phyloP scores from a whole-genome alignment of 106 monocot genomes.

The Agapanthus africanus region DNA sequence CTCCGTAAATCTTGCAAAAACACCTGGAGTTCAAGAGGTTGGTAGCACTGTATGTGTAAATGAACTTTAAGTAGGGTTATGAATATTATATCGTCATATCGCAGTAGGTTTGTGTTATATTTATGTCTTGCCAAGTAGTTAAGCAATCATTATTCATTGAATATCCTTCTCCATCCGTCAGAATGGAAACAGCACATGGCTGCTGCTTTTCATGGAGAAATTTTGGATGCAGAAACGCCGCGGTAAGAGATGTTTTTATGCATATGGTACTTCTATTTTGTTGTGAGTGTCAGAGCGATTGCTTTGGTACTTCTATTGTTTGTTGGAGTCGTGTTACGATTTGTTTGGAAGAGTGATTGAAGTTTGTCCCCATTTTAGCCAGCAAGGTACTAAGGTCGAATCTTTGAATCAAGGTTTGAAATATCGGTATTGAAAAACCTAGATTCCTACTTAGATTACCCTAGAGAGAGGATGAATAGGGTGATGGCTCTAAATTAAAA shows the following conservation, averaged over 20 bases:
- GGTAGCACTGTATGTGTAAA: not conserved
- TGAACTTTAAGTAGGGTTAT: not conserved
- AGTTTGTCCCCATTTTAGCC: not conserved
- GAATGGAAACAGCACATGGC: not conserved
- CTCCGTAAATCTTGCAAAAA: not conserved
- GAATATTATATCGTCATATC: not conserved
- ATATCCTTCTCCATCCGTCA: not conserved
- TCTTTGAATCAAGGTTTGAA: too few species aligned
- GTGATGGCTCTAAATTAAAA: too few species aligned
- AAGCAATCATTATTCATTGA: not conserved
- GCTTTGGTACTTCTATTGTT: not conserved
- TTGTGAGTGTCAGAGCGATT: not conserved
- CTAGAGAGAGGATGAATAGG: too few species aligned
- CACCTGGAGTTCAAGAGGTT: not conserved
- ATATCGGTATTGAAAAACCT: too few species aligned
- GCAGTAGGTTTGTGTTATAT: not conserved
- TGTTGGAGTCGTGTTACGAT: too few species aligned
- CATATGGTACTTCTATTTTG: not conserved
- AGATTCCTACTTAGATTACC: too few species aligned
- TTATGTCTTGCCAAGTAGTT: not conserved
- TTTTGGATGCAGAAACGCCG: not conserved
- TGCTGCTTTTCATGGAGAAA: not conserved
- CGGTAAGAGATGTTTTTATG: not conserved
- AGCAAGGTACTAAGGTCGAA: too few species aligned
- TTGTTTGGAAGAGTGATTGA: not conserved